These are phyloP conservation scores for Vigna reflexopilosa DNA, from an alignment of 306 rosid genomes.

Conservation along the genomic window DNA sequence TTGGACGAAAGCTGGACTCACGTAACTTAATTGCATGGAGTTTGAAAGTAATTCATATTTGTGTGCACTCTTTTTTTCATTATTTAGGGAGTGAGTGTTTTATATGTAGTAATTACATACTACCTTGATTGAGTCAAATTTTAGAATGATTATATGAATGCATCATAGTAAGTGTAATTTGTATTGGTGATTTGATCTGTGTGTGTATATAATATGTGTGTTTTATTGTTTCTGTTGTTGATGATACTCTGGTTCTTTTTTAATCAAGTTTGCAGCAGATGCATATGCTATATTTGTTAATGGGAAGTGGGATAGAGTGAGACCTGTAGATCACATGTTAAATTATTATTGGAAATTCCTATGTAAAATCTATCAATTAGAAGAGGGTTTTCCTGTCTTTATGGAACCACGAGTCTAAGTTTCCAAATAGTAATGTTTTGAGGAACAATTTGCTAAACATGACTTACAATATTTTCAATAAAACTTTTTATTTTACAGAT, in stretches of 20 bases:
- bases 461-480: too few relatives aligned
- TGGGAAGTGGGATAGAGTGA: constrained; percentile 59
- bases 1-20: constrained; percentile 69
- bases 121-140: too few relatives aligned
- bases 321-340: constrained; percentile 56
- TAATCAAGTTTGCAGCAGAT: constrained; percentile 70
- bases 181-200: too few relatives aligned
- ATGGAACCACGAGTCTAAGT: background rate
- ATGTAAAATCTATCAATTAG: background rate
- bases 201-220: too few relatives aligned
- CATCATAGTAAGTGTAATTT: too few relatives aligned
- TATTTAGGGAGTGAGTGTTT: background rate
- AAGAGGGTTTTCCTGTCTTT: background rate
- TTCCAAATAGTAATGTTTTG: background rate
- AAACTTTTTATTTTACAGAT: background rate
- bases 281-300: constrained; percentile 71
- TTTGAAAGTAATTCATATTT: constrained; percentile 66
- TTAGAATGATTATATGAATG: too few relatives aligned
- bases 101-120: too few relatives aligned
- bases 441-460: background rate
- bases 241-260: background rate
- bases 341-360: constrained; percentile 65
- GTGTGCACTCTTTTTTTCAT: background rate
- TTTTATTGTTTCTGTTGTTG: background rate
- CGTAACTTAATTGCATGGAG: constrained; percentile 76